Percentiles rank a stretch among this genome's conserved stretches.
phyloP scores from a whole-genome alignment of 257 asterid genomes.

The Agastache rugosa region DNA sequence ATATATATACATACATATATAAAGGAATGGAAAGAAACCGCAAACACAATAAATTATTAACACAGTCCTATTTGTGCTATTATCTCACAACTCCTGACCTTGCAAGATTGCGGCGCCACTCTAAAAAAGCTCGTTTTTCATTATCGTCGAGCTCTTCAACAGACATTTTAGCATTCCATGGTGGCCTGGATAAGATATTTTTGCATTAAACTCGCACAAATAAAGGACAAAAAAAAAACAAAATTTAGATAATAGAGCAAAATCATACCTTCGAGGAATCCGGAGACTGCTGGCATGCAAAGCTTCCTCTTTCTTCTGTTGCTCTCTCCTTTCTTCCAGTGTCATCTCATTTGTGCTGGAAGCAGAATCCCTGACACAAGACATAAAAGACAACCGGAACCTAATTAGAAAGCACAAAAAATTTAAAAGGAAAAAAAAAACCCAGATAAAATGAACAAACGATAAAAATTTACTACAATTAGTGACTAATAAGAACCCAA shows the following conservation, averaged over 20 bases:
- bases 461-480: not conserved
- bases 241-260: not conserved
- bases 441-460: not conserved
- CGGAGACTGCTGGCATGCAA: slow-evolving; percentile 93
- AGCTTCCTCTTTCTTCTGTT: slow-evolving; percentile 86
- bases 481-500: slow-evolving; percentile 1
- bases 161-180: slow-evolving; percentile 88
- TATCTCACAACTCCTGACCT: slow-evolving; percentile 54
- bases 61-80: slow-evolving; percentile 12
- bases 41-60: not conserved
- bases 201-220: slow-evolving; percentile 30
- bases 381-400: not conserved
- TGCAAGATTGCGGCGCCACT: slow-evolving; percentile 96
- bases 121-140: slow-evolving; percentile 78
- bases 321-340: slow-evolving; percentile 64
- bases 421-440: not conserved
- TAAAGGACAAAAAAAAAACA: slow-evolving; percentile 10
- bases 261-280: slow-evolving; percentile 84
- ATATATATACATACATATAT: no score
- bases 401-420: slow-evolving; percentile 1
- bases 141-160: slow-evolving; percentile 91
- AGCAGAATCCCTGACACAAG: slow-evolving; percentile 67
- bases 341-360: slow-evolving; percentile 61
- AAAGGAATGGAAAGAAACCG: not conserved
- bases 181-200: slow-evolving; percentile 65